Evolutionary conservation across 495 filamentous ascomycete species (phyloP), one percentile per base, ranked within the genome.

Genomic region (Penicillium riverlandense): DNA sequence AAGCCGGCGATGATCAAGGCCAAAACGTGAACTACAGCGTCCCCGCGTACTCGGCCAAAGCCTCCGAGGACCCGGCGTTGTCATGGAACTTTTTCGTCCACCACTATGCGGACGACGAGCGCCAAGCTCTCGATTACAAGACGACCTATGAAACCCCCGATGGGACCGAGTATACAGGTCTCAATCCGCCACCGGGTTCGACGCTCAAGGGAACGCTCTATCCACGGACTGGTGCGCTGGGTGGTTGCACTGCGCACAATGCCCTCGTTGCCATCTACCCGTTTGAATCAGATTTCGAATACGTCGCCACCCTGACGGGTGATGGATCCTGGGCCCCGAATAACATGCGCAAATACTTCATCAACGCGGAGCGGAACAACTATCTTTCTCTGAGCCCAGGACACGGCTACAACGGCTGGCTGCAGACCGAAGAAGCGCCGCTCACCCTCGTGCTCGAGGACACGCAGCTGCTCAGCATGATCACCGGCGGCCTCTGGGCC

Each of bases 1-100:
- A 86, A 51, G 78, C 83, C 1, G 83, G 83, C 14, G 71, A 75
- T 39, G 80, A 86, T 48, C 67, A 80, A 37, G 76, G 75, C 5
- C 58, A 68, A 5, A 62, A 55, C 35, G 29, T 40, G 28, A 62
- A 66, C 44, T 61, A 56, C 34, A 65, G 58, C 48, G 55, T 74
- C 12, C 70, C 72, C 1, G 69, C 62, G 4, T 64, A 63, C 31
- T 57, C 57, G 1, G 53, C 58, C 35, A 52, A 48, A 9, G 56
- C 70, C 8, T 62, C 71, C 1, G 67, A 75, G 44, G 61, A 72
- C 42, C 57, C 54, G 28, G 41, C 56, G 5, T 48, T 70, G 14
- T 37, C 49, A 6, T 76, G 71, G 74, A 64, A 72, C 53, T 75
- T 66, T 58, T 77, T 68, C 48, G 66, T 70, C 14, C 63, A 58